phyloP scores from a whole-genome alignment of 257 asterid species.

The Thymus quinquecostatus region DNA sequence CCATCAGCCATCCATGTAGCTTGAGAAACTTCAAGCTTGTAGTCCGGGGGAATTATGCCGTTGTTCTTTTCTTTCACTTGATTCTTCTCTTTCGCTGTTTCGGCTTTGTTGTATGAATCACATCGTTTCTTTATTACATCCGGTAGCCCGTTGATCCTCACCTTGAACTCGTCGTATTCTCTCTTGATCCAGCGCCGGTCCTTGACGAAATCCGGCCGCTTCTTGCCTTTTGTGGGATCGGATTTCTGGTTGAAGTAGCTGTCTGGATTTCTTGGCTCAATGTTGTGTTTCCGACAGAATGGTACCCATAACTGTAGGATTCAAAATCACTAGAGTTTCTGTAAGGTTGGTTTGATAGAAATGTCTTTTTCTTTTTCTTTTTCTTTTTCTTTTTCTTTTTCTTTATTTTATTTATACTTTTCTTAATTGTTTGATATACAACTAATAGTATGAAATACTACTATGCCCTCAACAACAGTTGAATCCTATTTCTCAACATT shows the following conservation, averaged over 20 bases:
- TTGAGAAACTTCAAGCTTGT: conserved; percentile 41
- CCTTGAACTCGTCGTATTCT: conserved; percentile 96
- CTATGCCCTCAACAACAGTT: no score
- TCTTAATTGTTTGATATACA: no score
- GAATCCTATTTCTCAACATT: no score
- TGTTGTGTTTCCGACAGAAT: conserved; percentile 84
- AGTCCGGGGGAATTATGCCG: conserved; percentile 49
- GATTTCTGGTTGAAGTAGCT: conserved; percentile 84
- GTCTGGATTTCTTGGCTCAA: conserved; percentile 95
- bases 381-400: no score
- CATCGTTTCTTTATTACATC: conserved; percentile 80
- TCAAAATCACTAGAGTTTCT: no score
- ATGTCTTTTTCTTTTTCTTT: no score
- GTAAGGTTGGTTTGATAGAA: no score
- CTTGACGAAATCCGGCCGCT: conserved; percentile 79
- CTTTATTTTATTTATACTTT: no score
- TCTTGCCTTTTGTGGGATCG: conserved; percentile 87
- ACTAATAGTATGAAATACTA: no score
- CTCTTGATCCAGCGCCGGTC: conserved; percentile 98
- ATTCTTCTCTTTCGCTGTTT: conserved; percentile 54
- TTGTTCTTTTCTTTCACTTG: conserved; percentile 50
- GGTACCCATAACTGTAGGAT: conserved; percentile 83
- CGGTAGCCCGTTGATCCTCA: conserved; percentile 81
- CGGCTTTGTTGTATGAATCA: conserved; percentile 63
- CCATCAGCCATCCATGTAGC: conserved; percentile 99